phyloP scores from a whole-genome alignment of 1,284 basidiomycete genomes.

The Fistulinella cinereoalba region DNA sequence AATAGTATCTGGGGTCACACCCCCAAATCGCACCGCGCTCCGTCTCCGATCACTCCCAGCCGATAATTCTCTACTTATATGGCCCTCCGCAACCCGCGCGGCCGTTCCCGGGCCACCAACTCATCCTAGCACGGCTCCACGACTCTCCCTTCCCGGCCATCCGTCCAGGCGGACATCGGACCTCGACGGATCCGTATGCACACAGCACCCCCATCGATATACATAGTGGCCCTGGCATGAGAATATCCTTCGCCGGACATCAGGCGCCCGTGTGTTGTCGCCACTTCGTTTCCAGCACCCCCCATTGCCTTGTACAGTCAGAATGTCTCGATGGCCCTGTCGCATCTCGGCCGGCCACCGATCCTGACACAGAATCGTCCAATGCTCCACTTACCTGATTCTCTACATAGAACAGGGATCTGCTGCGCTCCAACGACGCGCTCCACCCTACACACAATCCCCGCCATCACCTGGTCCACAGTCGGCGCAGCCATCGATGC shows the following conservation, averaged over 20 bases:
- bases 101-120: background rate
- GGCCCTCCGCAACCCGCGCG: background rate
- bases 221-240: too few relatives aligned
- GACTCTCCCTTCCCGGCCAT: background rate
- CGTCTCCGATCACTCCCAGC: constrained; percentile 5
- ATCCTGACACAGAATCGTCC: background rate
- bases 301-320: background rate
- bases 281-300: background rate
- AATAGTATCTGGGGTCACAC: constrained; percentile 12
- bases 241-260: too few relatives aligned
- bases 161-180: constrained; percentile 11
- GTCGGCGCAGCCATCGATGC: background rate
- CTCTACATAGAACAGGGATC: background rate
- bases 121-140: background rate
- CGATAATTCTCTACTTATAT: constrained; percentile 6
- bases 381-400: background rate
- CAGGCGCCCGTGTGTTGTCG: background rate
- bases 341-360: background rate
- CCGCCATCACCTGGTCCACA: background rate
- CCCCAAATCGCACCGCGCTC: background rate
- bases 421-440: background rate
- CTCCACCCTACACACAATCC: constrained; percentile 2
- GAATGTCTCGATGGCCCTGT: background rate
- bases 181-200: constrained; percentile 4
- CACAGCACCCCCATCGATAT: background rate